Percentiles rank a stretch among this genome's conserved stretches.
Evolutionary conservation across 192 early-diverging fungal species (phyloP).

Genomic region (Entomortierella beljakovae): DNA sequence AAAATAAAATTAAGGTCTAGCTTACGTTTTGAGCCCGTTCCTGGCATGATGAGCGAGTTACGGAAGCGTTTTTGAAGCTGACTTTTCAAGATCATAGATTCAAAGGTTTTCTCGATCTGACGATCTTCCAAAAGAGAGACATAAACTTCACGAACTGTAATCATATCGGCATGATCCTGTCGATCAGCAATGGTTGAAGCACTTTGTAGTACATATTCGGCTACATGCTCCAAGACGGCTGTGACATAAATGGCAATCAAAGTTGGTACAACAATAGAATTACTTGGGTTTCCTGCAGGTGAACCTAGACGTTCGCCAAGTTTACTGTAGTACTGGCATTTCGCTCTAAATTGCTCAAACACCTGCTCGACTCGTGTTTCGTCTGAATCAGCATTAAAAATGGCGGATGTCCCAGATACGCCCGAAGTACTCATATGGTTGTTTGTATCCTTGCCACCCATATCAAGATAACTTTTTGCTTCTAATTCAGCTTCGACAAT

Average conservation of each 20-base stretch:
- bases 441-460: slow-evolving; percentile 56
- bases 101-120: slow-evolving; percentile 62
- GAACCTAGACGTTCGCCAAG: slow-evolving; percentile 57
- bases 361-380: slow-evolving; percentile 53
- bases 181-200: slow-evolving; percentile 60
- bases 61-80: slow-evolving; percentile 60
- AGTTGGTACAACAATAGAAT: slow-evolving; percentile 55
- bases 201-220: slow-evolving; percentile 63
- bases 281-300: slow-evolving; percentile 36
- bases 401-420: slow-evolving; percentile 32
- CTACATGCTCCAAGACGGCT: slow-evolving; percentile 68
- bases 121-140: slow-evolving; percentile 61
- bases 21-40: slow-evolving; percentile 40
- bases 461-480: slow-evolving; percentile 66
- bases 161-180: slow-evolving; percentile 62
- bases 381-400: slow-evolving; percentile 50
- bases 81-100: slow-evolving; percentile 60
- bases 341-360: slow-evolving; percentile 62
- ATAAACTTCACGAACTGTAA: slow-evolving; percentile 66
- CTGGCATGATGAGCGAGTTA: slow-evolving; percentile 54
- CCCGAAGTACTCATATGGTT: slow-evolving; percentile 45
- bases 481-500: slow-evolving; percentile 71
- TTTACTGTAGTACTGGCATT: slow-evolving; percentile 67
- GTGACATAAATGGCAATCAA: slow-evolving; percentile 69
- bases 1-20: neutral